Conservation (phyloP, 345 rosid genomes). For the Excoecaria agallocha region DNA sequence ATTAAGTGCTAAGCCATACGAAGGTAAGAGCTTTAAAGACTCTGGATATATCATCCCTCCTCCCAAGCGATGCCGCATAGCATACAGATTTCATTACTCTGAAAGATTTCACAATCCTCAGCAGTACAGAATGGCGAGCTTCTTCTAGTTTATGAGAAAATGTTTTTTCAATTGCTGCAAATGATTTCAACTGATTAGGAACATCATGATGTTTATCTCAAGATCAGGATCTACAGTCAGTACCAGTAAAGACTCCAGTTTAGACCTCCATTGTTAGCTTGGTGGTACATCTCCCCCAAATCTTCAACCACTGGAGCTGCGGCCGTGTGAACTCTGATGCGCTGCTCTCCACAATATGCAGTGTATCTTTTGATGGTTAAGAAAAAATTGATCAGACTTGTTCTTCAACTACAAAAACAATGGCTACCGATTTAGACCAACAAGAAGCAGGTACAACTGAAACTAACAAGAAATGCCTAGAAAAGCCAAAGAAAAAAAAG, state of each 20-base stretch:
- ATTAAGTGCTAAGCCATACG: conserved; percentile 82
- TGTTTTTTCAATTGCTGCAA: conserved; percentile 93
- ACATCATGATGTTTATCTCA: conserved; percentile 1
- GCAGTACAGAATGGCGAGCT: conserved; percentile 70
- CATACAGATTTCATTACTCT: conserved; percentile 85
- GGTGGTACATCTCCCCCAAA: conserved; percentile 94
- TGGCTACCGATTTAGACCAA: neutral
- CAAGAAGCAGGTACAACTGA: neutral
- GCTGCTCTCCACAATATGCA: conserved; percentile 99
- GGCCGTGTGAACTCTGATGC: conserved; percentile 93
- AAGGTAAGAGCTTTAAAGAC: conserved; percentile 72
- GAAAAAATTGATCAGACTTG: conserved; percentile 24
- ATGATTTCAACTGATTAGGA: conserved; percentile 22
- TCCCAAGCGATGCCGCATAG: conserved; percentile 95
- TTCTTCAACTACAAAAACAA: neutral
- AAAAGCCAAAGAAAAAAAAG: neutral
- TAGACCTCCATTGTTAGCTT: conserved; percentile 75
- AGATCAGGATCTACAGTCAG: conserved; percentile 19
- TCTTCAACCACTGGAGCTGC: conserved; percentile 89
- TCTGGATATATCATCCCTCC: conserved; percentile 95
- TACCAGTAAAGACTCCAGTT: conserved; percentile 7
- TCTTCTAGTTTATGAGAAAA: conserved; percentile 89
- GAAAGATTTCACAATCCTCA: conserved; percentile 83
- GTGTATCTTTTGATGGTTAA: conserved; percentile 77
- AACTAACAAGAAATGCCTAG: neutral